Evolutionary conservation across 306 rosid species (phyloP), one percentile per base, ranked within the genome.

Genomic region (Senna siamea): DNA sequence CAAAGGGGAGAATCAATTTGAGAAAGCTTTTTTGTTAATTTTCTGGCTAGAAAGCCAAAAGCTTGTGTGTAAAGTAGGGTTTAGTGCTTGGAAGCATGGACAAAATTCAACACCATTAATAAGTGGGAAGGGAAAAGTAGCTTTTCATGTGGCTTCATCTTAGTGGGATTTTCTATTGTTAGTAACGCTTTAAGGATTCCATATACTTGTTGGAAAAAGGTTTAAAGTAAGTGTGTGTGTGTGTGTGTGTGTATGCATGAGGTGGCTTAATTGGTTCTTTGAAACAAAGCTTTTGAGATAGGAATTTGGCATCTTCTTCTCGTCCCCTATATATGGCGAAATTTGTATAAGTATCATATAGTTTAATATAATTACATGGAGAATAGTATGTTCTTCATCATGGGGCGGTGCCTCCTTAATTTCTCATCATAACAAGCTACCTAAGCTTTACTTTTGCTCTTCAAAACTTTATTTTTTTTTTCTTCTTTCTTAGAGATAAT

Each of bases 91-190:
- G 54, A 72, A 53, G 73, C 74, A 84, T 80, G 78, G 64, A 79
- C 69, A 85, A 77, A 50, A 66, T 85, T 82, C 73, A 84, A 82
- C 77, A 81, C 81, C 68, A 82, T 79, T 80, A 81, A 87, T 79
- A 82, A 87, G 77, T 80, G 88, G 79, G 82, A 57, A 79, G 54
- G 80, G 34, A 76, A 84, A 91, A 87, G 87, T 86, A 60, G 81
- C 85, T 87, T 89, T 80, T 89, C 57, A 76, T 81, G 32, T 80
- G 82, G 80, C 78, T 74, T 76, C 78, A 75, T 85, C 76, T 69
- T 43, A 85, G 90, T 91, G 86, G 88, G 84, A 76, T 86, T 89
- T 84, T 89, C 88, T 82, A 87, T 85, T 82, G 88, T 89, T 85
- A 76, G 92, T n/a, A 89, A 82, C 68, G 70, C 87, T 78, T 83